Evolutionary conservation across 2,329 filamentous ascomycete genomes (phyloP).

Genomic region (Pseudocercospora fijiensis): DNA sequence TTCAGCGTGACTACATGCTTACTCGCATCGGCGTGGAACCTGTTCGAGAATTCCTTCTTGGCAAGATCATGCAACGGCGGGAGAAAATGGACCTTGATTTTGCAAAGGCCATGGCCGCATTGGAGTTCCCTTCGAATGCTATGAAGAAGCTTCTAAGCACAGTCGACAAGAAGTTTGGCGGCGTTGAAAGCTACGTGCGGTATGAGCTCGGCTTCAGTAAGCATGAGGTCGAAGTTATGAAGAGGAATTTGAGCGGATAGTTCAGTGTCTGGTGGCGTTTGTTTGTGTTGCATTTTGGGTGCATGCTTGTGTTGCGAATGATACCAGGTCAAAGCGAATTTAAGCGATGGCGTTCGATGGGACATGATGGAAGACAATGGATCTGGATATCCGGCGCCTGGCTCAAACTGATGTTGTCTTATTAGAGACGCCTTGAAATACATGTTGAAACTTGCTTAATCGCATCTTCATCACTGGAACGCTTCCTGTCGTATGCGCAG

Average conservation of each 20-base stretch:
- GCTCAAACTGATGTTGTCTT: not conserved
- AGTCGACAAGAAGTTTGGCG: constrained; percentile 4
- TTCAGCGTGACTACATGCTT: constrained; percentile 6
- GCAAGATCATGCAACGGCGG: constrained; percentile 6
- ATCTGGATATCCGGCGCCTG: not conserved
- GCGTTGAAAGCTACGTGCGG: constrained; percentile 2
- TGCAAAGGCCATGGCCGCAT: not conserved
- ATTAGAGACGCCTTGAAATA: not conserved
- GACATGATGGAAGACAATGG: not conserved
- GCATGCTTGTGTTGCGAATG: constrained; percentile 1
- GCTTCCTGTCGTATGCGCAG: not conserved
- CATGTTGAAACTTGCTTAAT: not conserved
- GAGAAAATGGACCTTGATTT: constrained; percentile 1
- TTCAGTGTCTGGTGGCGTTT: not conserved
- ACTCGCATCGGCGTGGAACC: not conserved
- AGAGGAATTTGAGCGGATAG: not conserved
- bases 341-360: not conserved
- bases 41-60: constrained; percentile 5
- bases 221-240: constrained; percentile 1
- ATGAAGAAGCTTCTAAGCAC: not conserved
- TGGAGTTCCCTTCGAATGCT: not conserved
- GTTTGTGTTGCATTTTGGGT: not conserved
- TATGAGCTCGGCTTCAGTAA: constrained; percentile 2
- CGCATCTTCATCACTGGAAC: not conserved
- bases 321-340: constrained; percentile 1